Percentiles rank a stretch among this genome's conserved stretches.
phyloP scores from a whole-genome alignment of 2,329 filamentous ascomycete species.

The Raffaelea arxii region DNA sequence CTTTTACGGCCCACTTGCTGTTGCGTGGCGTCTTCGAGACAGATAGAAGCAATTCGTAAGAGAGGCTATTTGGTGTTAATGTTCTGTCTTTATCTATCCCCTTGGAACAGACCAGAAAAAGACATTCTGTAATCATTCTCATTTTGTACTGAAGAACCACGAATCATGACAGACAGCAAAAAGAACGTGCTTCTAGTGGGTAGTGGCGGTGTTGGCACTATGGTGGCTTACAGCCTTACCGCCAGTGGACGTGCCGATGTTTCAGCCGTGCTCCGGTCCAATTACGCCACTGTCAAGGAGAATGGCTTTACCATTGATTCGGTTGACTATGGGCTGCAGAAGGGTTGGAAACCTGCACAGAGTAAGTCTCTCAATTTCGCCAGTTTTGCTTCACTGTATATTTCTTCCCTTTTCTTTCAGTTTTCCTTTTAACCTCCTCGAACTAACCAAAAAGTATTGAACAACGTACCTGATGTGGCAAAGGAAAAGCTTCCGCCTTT shows the following conservation, averaged over 20 bases:
- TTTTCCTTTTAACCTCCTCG: no score
- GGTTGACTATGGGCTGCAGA: not conserved
- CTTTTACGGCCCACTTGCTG: no score
- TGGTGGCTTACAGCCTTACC: conserved; percentile 1
- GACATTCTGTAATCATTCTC: no score
- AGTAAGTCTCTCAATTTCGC: not conserved
- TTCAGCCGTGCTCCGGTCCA: conserved; percentile 3
- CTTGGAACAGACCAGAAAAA: no score
- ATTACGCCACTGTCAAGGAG: conserved; percentile 1
- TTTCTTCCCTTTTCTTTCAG: no score
- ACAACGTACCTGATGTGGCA: not conserved
- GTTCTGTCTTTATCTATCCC: no score
- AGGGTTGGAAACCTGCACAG: not conserved
- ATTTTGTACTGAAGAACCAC: no score
- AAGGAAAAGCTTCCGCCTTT: not conserved
- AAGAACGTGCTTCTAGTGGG: conserved; percentile 3
- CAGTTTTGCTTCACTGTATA: no score
- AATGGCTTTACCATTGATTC: conserved; percentile 3
- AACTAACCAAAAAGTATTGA: no score
- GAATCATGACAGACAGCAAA: not conserved
- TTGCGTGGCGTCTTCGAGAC: no score
- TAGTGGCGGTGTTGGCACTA: conserved; percentile 2
- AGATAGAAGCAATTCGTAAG: no score
- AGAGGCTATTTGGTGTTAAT: no score
- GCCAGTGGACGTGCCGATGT: not conserved